Evolutionary conservation across 2,329 filamentous ascomycete species (phyloP).

Genomic region (Thielaviopsis cerberus): DNA sequence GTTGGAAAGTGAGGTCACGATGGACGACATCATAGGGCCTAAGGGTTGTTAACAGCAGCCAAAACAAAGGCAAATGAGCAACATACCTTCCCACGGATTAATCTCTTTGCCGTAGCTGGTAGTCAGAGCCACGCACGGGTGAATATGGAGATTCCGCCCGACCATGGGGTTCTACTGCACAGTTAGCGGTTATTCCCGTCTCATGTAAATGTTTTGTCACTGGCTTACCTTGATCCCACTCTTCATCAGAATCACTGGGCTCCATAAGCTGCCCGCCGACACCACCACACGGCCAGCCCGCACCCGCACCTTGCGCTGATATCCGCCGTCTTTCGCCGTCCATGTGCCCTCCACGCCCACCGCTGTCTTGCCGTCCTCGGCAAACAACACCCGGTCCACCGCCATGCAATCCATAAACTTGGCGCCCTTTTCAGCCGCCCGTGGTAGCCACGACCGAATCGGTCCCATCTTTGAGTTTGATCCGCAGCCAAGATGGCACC

Average conservation of each 20-base stretch:
- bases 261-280: slow-evolving; percentile 59
- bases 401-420: slow-evolving; percentile 69
- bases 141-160: slow-evolving; percentile 63
- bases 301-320: slow-evolving; percentile 43
- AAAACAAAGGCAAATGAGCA: too few relatives aligned
- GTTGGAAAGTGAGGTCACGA: slow-evolving; percentile 62
- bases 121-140: slow-evolving; percentile 45
- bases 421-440: slow-evolving; percentile 59
- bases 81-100: slow-evolving; percentile 44
- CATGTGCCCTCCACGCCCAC: slow-evolving; percentile 53
- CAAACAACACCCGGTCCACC: slow-evolving; percentile 53
- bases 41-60: slow-evolving; percentile 12
- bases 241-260: slow-evolving; percentile 54
- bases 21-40: slow-evolving; percentile 62
- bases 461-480: slow-evolving; percentile 64
- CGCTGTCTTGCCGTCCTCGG: slow-evolving; percentile 34
- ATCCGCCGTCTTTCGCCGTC: slow-evolving; percentile 7
- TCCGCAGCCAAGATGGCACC: slow-evolving; percentile 41
- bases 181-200: slow-evolving; percentile 13
- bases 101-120: slow-evolving; percentile 53
- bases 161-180: slow-evolving; percentile 53
- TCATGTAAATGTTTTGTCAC: neutral
- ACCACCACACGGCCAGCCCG: slow-evolving; percentile 66
- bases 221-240: slow-evolving; percentile 51
- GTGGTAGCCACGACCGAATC: slow-evolving; percentile 56